Evolutionary conservation across 305 asterid species (phyloP).

Genomic region (Fraxinus greggii): DNA sequence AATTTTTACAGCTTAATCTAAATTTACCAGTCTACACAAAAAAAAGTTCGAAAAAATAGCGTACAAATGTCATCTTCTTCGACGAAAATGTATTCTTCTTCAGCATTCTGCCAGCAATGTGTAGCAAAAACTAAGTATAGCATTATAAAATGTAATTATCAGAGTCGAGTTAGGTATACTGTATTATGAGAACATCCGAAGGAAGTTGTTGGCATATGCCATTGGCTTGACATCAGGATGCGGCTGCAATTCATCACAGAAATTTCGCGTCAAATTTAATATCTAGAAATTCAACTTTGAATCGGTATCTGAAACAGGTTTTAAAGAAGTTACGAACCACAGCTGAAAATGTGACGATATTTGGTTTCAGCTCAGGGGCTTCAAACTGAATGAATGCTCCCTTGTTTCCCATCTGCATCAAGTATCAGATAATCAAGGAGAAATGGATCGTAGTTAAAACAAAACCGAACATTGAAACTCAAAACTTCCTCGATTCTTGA

Average conservation of each 20-base stretch:
- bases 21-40: constrained; percentile 22
- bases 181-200: constrained; percentile 71
- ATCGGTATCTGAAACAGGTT: not conserved
- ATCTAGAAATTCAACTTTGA: not conserved
- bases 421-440: constrained; percentile 14
- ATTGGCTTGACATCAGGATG: constrained; percentile 98
- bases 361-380: constrained; percentile 88
- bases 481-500: not conserved
- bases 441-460: not conserved
- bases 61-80: constrained; percentile 29
- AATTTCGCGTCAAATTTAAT: not conserved
- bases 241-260: constrained; percentile 53
- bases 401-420: constrained; percentile 92
- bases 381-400: constrained; percentile 96
- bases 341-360: constrained; percentile 79
- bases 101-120: constrained; percentile 28
- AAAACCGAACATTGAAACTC: not conserved
- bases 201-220: constrained; percentile 98
- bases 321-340: constrained; percentile 66
- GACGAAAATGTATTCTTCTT: constrained; percentile 31
- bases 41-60: constrained; percentile 4
- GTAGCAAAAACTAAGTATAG: constrained; percentile 24
- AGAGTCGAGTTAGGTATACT: constrained; percentile 3
- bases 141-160: constrained; percentile 17
- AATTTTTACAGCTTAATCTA: constrained; percentile 24